A percentile compares a stretch with the other conserved stretches of the same genome.
phyloP scores from a whole-genome alignment of 225 moss, liverwort and hornwort genomes.

The Antitrichia curtipendula region DNA sequence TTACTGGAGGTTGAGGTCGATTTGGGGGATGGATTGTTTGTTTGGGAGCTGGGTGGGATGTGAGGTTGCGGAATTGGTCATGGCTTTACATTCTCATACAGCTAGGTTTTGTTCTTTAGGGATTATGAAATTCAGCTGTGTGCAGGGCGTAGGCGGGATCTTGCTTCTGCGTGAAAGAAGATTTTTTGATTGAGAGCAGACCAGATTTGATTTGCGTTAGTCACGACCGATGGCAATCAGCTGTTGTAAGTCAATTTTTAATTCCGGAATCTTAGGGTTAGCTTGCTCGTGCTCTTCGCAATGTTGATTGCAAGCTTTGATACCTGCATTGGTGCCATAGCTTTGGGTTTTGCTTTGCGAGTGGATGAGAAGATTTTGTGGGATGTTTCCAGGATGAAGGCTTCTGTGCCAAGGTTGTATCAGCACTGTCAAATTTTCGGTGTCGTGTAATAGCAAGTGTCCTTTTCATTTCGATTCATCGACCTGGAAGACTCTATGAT shows the following conservation, averaged over 20 bases:
- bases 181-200: background rate
- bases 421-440: background rate
- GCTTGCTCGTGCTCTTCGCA: background rate
- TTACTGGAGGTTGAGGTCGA: background rate
- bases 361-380: background rate
- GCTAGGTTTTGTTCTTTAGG: background rate
- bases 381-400: background rate
- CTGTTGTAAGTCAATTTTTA: background rate
- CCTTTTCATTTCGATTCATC: background rate
- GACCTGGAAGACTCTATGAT: background rate
- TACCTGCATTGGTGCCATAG: background rate
- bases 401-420: background rate
- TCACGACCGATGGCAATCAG: background rate
- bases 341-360: background rate
- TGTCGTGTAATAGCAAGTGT: background rate
- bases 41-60: background rate
- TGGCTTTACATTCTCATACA: background rate
- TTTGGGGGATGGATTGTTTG: background rate
- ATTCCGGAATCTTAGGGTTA: conserved; percentile 7
- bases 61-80: background rate
- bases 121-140: background rate
- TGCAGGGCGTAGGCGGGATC: background rate
- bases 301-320: background rate
- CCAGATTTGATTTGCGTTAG: background rate
- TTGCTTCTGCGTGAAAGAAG: background rate